Base-by-base conservation (phyloP, 139 green algal species). In the Microglena sp. region DNA sequence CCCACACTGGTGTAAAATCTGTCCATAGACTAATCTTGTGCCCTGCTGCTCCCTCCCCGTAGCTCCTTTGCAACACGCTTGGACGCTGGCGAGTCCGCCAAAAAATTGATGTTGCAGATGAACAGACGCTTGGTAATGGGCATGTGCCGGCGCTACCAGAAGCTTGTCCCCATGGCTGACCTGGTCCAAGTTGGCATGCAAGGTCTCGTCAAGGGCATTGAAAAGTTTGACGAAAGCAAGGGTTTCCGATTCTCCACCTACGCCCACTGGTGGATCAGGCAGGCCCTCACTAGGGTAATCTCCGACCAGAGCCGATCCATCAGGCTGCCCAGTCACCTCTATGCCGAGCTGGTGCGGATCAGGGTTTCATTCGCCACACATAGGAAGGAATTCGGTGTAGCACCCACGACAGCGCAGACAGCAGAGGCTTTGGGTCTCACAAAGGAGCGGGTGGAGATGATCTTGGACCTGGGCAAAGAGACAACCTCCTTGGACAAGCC, bases 211-310 rank as follows among this genome's bases (percentile, higher is more conserved):
- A 68, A 71, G 29, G 88, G 85, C 50, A 79, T 96, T 33, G 88
- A 97, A 67, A 95, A 87, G 78, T 99, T 96, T 77, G 90, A 98
- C 58, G 62, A 77, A 5, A 59, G 46, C 57, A 87, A 87, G 53
- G 93, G 93, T 31, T 97, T 92, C 83, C 92, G 94, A 69, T 95
- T 99, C 69, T 90, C 81, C 32, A 99, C 93, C 2, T 99, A 99
- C 69, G 93, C 87, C 7, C 85, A 96, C 66, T 98, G 90, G 93
- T 99, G 93, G 93, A 96, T 99, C 70, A 74, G 89, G 1, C 93
- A 99, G 82, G 67, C 75, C 2, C 55, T 92, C 24, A 83, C 72
- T 0, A 77, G 86, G 57, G 65, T 66, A 26, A 62, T 92, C 33
- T 64, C 71, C 5, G 78, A 91, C 22, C 80, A 91, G 40, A 73